Conservation (phyloP, 192 early-diverging fungal species). For the Lobosporangium transversale region DNA sequence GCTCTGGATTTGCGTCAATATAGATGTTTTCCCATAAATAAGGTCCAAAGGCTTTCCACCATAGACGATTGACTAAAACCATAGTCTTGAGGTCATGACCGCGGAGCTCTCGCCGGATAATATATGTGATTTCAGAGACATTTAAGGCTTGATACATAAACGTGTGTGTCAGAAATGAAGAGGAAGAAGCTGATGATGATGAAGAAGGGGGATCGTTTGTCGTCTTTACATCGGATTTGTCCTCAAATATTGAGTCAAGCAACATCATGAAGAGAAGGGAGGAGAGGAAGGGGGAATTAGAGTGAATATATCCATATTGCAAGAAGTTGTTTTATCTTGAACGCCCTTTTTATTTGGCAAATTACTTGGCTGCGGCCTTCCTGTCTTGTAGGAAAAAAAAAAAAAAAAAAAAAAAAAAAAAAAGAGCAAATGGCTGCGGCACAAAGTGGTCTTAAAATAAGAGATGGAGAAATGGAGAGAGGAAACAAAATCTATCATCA, state of each 20-base stretch:
- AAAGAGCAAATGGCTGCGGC: too few species aligned
- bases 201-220: neutral
- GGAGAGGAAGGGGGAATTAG: neutral
- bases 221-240: neutral
- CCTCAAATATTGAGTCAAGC: neutral
- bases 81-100: conserved; percentile 12
- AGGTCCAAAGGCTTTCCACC: conserved; percentile 25
- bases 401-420: too few species aligned
- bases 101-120: conserved; percentile 19
- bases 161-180: neutral
- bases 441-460: too few species aligned
- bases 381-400: too few species aligned
- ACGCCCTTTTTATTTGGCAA: too few species aligned
- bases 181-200: neutral
- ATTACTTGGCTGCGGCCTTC: too few species aligned
- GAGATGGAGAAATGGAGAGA: too few species aligned
- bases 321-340: too few species aligned
- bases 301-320: too few species aligned
- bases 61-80: conserved; percentile 6
- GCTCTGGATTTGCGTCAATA: conserved; percentile 18
- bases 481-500: too few species aligned
- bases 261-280: neutral
- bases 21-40: conserved; percentile 34
- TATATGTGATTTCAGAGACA: conserved; percentile 9
- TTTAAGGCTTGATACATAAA: conserved; percentile 14